phyloP scores from a whole-genome alignment of 306 rosid species.

The Delonix regia region DNA sequence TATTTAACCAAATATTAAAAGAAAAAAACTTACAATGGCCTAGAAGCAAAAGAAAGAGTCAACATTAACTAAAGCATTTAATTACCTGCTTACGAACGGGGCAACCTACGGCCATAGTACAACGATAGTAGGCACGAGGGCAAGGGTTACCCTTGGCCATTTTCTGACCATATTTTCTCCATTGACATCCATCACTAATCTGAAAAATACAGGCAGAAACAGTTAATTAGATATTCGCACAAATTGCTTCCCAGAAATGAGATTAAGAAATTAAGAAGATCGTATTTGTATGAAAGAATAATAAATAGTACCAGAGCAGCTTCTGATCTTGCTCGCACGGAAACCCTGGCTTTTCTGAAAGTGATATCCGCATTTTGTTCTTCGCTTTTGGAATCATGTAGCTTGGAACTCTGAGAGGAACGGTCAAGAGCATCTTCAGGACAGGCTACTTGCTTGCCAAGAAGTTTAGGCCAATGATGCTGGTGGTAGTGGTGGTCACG shows the following conservation, averaged over 20 bases:
- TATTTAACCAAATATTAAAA: not conserved
- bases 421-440: slow-evolving; percentile 36
- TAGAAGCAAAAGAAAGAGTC: not conserved
- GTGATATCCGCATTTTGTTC: slow-evolving; percentile 33
- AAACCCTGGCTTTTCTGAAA: slow-evolving; percentile 57
- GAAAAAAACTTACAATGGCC: not conserved
- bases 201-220: slow-evolving; percentile 8
- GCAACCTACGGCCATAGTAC: slow-evolving; percentile 66
- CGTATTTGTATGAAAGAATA: not conserved
- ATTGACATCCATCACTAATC: slow-evolving; percentile 75
- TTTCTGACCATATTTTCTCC: slow-evolving; percentile 86
- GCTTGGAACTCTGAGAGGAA: slow-evolving; percentile 39
- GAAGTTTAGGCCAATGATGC: slow-evolving; percentile 5
- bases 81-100: slow-evolving; percentile 68
- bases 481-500: not conserved
- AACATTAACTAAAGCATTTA: not conserved
- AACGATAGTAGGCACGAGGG: slow-evolving; percentile 78
- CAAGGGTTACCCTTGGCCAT: slow-evolving; percentile 72
- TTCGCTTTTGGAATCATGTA: slow-evolving; percentile 29
- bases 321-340: slow-evolving; percentile 60
- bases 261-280: not conserved
- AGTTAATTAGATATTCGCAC: not conserved
- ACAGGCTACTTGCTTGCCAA: slow-evolving; percentile 34
- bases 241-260: not conserved
- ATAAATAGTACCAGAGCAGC: slow-evolving; percentile 44